Percentiles rank a stretch among this genome's conserved stretches.
phyloP scores from a whole-genome alignment of 768 basidiomycete species.

The Russula emetica region DNA sequence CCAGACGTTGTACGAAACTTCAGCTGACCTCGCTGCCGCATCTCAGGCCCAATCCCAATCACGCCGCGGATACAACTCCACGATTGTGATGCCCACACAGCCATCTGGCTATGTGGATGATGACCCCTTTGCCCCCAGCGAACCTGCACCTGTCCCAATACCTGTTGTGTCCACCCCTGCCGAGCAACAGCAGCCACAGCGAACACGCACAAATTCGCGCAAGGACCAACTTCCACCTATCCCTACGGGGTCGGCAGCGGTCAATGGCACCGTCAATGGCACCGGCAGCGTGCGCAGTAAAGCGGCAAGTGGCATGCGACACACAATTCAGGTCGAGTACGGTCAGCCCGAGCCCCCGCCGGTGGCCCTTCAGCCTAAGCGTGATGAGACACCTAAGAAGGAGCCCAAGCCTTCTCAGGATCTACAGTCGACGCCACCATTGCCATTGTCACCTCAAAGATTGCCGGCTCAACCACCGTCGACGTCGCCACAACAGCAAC shows the following conservation, averaged over 20 bases:
- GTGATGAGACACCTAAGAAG: slow-evolving; percentile 19
- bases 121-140: slow-evolving; percentile 59
- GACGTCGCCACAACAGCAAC: slow-evolving; percentile 15
- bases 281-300: slow-evolving; percentile 43
- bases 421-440: neutral
- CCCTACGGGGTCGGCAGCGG: slow-evolving; percentile 6
- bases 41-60: slow-evolving; percentile 31
- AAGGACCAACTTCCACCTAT: slow-evolving; percentile 23
- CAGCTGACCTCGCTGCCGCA: slow-evolving; percentile 50
- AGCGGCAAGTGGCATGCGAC: slow-evolving; percentile 52
- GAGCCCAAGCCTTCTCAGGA: slow-evolving; percentile 8
- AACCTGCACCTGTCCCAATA: slow-evolving; percentile 37
- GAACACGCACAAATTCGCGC: slow-evolving; percentile 10
- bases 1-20: slow-evolving; percentile 58
- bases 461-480: slow-evolving; percentile 1
- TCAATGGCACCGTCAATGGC: slow-evolving; percentile 40
- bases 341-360: slow-evolving; percentile 48
- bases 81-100: slow-evolving; percentile 42
- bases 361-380: slow-evolving; percentile 14
- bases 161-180: slow-evolving; percentile 33
- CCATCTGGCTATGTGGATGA: slow-evolving; percentile 49
- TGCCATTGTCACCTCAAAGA: slow-evolving; percentile 3
- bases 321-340: slow-evolving; percentile 98
- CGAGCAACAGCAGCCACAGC: slow-evolving; percentile 11
- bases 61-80: slow-evolving; percentile 36